Conservation (phyloP, 257 asterid genomes). For the Solanum pimpinellifolium region DNA sequence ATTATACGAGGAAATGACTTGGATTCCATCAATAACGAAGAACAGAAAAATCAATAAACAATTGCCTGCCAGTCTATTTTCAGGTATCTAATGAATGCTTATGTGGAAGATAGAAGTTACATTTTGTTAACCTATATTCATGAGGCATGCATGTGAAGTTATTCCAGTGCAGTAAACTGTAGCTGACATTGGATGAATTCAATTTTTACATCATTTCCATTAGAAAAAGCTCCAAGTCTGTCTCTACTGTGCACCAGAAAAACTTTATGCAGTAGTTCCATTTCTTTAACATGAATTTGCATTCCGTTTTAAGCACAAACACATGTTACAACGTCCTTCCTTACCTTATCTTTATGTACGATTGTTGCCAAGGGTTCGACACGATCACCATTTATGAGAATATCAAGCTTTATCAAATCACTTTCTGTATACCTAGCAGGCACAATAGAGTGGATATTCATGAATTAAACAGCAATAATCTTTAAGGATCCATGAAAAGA, state of each 20-base stretch:
- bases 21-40: not conserved
- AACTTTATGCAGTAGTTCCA: not conserved
- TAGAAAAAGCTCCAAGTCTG: not conserved
- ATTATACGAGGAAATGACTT: not conserved
- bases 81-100: not conserved
- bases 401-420: slow-evolving; percentile 90
- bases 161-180: not conserved
- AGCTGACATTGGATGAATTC: not conserved
- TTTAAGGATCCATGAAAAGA: not conserved
- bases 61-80: not conserved
- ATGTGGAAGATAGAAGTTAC: not conserved
- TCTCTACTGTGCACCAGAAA: not conserved
- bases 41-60: not conserved
- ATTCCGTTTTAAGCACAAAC: not conserved
- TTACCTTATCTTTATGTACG: slow-evolving; percentile 95
- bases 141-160: not conserved
- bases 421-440: slow-evolving; percentile 69
- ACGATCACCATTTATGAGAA: slow-evolving; percentile 81
- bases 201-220: not conserved
- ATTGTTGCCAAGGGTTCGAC: slow-evolving; percentile 97
- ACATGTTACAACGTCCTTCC: not conserved
- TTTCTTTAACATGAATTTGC: not conserved
- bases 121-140: not conserved
- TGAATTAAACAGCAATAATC: not conserved
- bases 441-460: not conserved